Evolutionary conservation across 306 rosid species (phyloP).

Genomic region (Medicago arabica): DNA sequence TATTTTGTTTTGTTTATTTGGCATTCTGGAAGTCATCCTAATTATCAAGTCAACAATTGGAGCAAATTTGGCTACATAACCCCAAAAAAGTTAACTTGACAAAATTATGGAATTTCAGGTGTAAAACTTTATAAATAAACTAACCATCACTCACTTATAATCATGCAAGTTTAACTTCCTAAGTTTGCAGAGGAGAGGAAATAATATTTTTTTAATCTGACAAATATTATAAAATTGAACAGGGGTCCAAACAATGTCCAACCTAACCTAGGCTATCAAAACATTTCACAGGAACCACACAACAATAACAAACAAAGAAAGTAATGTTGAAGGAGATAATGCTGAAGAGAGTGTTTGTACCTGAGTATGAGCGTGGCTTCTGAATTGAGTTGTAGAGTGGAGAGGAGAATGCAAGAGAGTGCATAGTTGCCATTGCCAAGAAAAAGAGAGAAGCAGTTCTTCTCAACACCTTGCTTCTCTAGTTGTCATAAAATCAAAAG

Average conservation of each 20-base stretch:
- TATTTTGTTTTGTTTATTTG: too few relatives aligned
- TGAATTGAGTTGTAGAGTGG: constrained; percentile 63
- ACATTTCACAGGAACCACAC: not conserved
- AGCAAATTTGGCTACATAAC: constrained; percentile 10
- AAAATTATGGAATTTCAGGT: constrained; percentile 2
- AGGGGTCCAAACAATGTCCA: not conserved
- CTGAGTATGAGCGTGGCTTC: constrained; percentile 61
- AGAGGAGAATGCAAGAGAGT: constrained; percentile 74
- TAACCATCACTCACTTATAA: not conserved
- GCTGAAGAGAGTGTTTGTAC: constrained; percentile 44
- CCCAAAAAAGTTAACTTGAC: not conserved
- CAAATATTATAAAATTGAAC: not conserved
- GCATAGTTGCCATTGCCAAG: constrained; percentile 74
- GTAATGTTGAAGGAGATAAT: not conserved
- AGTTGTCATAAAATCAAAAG: not conserved
- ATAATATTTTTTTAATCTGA: not conserved
- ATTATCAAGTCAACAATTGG: not conserved
- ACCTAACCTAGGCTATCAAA: not conserved
- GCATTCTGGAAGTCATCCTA: too few relatives aligned
- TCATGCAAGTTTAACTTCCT: not conserved
- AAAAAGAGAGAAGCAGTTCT: constrained; percentile 13
- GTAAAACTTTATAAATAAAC: constrained; percentile 10
- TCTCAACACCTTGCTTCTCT: not conserved
- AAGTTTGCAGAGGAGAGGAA: not conserved
- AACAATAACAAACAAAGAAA: not conserved